Conservation (phyloP, 2,329 filamentous ascomycete species). For the Metarhizium rileyi region DNA sequence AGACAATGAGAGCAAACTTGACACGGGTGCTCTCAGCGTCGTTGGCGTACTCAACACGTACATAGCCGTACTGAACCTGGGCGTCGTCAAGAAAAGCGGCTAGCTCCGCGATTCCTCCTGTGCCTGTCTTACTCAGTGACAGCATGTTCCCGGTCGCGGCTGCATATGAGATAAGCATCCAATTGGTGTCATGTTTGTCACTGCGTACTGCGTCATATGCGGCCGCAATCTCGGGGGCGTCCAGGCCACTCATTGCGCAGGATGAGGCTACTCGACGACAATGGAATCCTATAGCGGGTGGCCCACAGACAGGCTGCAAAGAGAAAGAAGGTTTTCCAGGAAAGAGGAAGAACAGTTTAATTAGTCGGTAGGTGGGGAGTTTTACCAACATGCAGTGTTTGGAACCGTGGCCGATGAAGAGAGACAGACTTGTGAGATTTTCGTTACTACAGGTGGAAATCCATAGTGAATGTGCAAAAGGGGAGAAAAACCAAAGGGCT, state of each 20-base stretch:
- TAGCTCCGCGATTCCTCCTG: conserved; percentile 51
- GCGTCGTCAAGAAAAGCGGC: conserved; percentile 43
- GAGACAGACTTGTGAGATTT: too few species aligned
- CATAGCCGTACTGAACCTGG: conserved; percentile 58
- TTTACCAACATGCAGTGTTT: too few species aligned
- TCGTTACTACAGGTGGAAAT: too few species aligned
- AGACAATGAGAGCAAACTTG: conserved; percentile 59
- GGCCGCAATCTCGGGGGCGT: conserved; percentile 48
- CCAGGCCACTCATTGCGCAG: conserved; percentile 43
- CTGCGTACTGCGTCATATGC: conserved; percentile 59
- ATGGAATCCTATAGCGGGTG: too few species aligned
- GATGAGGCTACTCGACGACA: neutral
- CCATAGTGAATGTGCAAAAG: too few species aligned
- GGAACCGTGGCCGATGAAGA: too few species aligned
- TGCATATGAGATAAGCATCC: conserved; percentile 56
- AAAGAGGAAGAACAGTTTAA: too few species aligned
- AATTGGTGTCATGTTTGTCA: conserved; percentile 57
- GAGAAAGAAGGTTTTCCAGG: too few species aligned
- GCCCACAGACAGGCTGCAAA: too few species aligned
- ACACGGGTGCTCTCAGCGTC: conserved; percentile 59
- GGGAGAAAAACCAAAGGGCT: too few species aligned
- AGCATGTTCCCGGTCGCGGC: conserved; percentile 46
- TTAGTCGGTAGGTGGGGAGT: too few species aligned
- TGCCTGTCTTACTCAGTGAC: conserved; percentile 45
- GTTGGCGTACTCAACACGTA: conserved; percentile 59